A percentile compares a stretch with the other conserved stretches of the same genome.
These are phyloP conservation scores for Vigna trinervia DNA, from an alignment of 306 rosid species.

Conservation along the genomic window DNA sequence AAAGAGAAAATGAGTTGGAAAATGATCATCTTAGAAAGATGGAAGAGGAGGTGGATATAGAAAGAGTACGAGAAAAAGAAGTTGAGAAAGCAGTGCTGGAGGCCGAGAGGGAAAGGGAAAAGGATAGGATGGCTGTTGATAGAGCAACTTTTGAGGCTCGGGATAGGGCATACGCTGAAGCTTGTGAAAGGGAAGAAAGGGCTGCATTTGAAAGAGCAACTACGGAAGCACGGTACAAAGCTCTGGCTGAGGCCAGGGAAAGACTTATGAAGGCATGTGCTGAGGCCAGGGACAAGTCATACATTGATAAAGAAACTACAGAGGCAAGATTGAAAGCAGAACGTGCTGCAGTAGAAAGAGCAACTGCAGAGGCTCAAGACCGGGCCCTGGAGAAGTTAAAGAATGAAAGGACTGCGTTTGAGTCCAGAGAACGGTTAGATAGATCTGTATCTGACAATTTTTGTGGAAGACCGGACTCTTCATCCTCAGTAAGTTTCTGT, in stretches of 20 bases:
- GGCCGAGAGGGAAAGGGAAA: conserved; percentile 21
- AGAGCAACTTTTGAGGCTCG: conserved; percentile 1
- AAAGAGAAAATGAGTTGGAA: neutral
- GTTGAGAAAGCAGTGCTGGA: neutral
- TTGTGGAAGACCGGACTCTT: conserved; percentile 11
- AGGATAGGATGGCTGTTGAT: conserved; percentile 21
- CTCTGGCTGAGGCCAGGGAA: conserved; percentile 24
- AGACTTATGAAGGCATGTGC: conserved; percentile 22
- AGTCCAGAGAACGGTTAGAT: conserved; percentile 4
- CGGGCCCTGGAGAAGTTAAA: conserved; percentile 14
- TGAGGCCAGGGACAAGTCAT: conserved; percentile 22
- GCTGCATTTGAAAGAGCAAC: conserved; percentile 25
- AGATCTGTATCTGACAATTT: conserved; percentile 22
- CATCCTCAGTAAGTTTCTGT: conserved; percentile 1
- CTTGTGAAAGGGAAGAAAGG: conserved; percentile 17
- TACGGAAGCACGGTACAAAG: conserved; percentile 16
- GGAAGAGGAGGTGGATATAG: neutral
- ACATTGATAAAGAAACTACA: conserved; percentile 4
- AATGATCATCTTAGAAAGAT: conserved; percentile 16
- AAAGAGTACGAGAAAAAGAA: conserved; percentile 1
- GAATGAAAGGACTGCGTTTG: neutral
- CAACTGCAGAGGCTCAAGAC: conserved; percentile 22
- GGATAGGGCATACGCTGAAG: neutral
- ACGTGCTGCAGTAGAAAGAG: conserved; percentile 5
- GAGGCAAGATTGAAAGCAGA: conserved; percentile 15